Percentiles rank a stretch among this genome's conserved stretches.
Evolutionary conservation across 805 yeast genomes (phyloP).

Genomic region (Metschnikowia bowlesiae): DNA sequence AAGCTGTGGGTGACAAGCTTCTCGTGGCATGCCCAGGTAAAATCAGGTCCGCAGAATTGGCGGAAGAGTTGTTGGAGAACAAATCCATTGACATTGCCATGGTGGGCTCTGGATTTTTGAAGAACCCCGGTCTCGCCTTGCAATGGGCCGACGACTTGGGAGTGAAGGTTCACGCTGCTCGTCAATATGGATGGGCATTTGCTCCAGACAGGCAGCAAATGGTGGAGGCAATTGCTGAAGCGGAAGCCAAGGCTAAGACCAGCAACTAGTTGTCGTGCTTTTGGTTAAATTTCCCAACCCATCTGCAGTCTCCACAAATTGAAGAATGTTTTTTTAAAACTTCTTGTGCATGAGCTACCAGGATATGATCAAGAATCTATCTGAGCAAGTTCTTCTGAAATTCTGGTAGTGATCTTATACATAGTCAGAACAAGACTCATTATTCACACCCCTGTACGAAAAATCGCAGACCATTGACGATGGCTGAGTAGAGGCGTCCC

Average conservation of each 20-base stretch:
- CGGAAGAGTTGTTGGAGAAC: constrained; percentile 30
- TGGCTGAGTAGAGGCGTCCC: no score
- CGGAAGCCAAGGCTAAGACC: background rate
- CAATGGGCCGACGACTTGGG: constrained; percentile 48
- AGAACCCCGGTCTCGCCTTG: constrained; percentile 48
- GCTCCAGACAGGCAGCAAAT: background rate
- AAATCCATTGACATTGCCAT: constrained; percentile 46
- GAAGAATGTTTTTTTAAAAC: no score
- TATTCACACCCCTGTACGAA: no score
- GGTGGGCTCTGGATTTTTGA: constrained; percentile 44
- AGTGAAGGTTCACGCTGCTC: constrained; percentile 28
- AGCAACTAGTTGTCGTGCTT: background rate
- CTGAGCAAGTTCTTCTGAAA: no score
- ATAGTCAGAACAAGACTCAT: no score
- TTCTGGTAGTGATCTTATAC: no score
- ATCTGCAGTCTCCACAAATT: no score
- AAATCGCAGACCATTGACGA: no score
- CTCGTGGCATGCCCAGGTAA: constrained; percentile 47
- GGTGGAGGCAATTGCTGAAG: background rate
- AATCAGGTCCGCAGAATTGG: constrained; percentile 24
- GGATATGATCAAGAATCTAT: no score
- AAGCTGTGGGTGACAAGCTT: constrained; percentile 39
- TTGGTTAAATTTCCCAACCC: no score
- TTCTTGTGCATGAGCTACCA: no score
- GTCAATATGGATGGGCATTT: constrained; percentile 1